phyloP scores from a whole-genome alignment of 2,329 filamentous ascomycete species.

The Zasmidium angulare region DNA sequence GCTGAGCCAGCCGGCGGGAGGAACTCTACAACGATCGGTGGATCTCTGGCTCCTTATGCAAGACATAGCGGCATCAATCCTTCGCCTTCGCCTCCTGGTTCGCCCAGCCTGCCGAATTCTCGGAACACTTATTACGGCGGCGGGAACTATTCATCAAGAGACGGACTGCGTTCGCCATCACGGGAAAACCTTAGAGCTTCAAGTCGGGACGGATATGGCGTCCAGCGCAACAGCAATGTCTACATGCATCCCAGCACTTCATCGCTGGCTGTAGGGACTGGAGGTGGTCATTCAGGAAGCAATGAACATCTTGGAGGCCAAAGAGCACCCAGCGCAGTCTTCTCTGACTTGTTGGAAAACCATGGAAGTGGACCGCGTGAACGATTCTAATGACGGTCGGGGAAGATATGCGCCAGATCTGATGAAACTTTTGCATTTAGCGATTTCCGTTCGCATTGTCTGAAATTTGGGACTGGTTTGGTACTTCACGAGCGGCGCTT shows the following conservation, averaged over 20 bases:
- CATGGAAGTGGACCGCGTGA: slow-evolving; percentile 48
- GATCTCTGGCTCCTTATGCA: slow-evolving; percentile 34
- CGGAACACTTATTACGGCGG: slow-evolving; percentile 18
- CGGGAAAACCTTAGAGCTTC: slow-evolving; percentile 10
- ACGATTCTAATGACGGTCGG: slow-evolving; percentile 10
- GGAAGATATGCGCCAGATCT: not conserved
- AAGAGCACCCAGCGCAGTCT: slow-evolving; percentile 80
- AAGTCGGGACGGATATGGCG: slow-evolving; percentile 15
- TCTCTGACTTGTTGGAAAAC: slow-evolving; percentile 85
- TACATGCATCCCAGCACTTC: slow-evolving; percentile 37
- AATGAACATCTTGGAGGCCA: slow-evolving; percentile 62
- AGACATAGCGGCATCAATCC: slow-evolving; percentile 24
- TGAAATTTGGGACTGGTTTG: not conserved
- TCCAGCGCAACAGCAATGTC: slow-evolving; percentile 16
- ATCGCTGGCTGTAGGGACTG: slow-evolving; percentile 33
- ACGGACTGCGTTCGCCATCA: slow-evolving; percentile 8
- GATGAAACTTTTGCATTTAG: slow-evolving; percentile 1
- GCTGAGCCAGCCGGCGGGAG: slow-evolving; percentile 41
- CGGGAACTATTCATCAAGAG: slow-evolving; percentile 13
- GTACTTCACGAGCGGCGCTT: slow-evolving; percentile 3
- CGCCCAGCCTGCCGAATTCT: slow-evolving; percentile 22
- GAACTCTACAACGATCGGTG: slow-evolving; percentile 44
- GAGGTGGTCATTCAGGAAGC: slow-evolving; percentile 24
- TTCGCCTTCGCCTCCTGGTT: slow-evolving; percentile 28
- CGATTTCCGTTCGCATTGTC: not conserved